Conservation (phyloP, 805 yeast genomes). For the Dipodascopsis uninucleata region DNA sequence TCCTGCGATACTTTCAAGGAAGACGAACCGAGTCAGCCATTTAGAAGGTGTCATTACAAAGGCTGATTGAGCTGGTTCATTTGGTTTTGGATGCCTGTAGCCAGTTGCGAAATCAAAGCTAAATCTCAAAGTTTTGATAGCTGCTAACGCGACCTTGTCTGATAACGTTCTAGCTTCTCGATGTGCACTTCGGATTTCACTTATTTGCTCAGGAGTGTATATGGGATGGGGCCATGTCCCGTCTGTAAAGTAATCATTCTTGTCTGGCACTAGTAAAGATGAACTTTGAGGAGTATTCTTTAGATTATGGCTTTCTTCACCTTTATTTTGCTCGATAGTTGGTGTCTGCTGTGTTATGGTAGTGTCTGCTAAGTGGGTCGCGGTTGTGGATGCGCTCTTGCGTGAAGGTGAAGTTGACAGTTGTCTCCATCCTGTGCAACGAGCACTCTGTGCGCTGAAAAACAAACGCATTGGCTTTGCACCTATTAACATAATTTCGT, state of each 20-base stretch:
- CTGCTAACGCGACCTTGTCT: conserved; percentile 51
- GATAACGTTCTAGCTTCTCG: conserved; percentile 46
- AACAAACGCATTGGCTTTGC: too few relatives aligned
- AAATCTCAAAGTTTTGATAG: conserved; percentile 45
- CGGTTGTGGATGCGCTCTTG: too few relatives aligned
- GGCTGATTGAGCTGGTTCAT: conserved; percentile 33
- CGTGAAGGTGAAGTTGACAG: too few relatives aligned
- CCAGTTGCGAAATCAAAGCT: conserved; percentile 64
- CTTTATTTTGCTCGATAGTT: too few relatives aligned
- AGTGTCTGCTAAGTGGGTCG: too few relatives aligned
- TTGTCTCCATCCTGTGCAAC: too few relatives aligned
- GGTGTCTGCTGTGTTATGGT: too few relatives aligned
- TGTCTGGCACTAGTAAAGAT: conserved; percentile 20
- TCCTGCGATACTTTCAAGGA: conserved; percentile 70
- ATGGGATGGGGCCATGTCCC: conserved; percentile 45
- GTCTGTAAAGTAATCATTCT: conserved; percentile 20
- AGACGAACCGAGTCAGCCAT: conserved; percentile 59
- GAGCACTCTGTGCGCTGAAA: too few relatives aligned
- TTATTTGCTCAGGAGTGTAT: conserved; percentile 40
- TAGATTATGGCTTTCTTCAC: too few relatives aligned
- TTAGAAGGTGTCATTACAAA: conserved; percentile 56
- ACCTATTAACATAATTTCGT: too few relatives aligned
- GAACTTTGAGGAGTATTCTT: too few relatives aligned
- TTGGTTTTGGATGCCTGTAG: conserved; percentile 53
- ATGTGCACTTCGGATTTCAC: conserved; percentile 48